Evolutionary conservation across 176 grass and related monocot species (phyloP).

Genomic region (Neostapfia colusana): DNA sequence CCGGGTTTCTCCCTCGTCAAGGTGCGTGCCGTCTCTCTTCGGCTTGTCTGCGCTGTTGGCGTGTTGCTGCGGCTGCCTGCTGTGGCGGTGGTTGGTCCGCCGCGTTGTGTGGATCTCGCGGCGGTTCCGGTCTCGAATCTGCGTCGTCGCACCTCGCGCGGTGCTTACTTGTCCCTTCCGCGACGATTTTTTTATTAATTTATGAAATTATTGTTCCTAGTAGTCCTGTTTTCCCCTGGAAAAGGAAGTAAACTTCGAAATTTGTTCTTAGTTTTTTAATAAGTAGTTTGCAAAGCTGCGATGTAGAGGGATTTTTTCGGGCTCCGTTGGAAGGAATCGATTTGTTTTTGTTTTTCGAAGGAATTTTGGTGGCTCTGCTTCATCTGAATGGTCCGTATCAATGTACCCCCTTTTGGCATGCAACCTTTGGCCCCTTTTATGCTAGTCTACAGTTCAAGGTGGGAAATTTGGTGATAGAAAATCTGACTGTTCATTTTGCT

Average conservation of each 20-base stretch:
- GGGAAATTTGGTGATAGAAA: conserved; percentile 37
- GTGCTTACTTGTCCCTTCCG: not conserved
- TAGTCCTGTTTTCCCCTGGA: not conserved
- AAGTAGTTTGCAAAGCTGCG: not conserved
- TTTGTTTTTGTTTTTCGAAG: not conserved
- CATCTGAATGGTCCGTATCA: not conserved
- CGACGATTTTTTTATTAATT: conserved; percentile 27
- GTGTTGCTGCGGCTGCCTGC: not conserved
- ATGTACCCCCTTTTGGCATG: not conserved
- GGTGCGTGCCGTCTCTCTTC: conserved; percentile 26
- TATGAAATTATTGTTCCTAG: not conserved
- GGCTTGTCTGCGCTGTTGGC: too few species aligned
- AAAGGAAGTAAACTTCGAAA: not conserved
- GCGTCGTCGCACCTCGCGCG: not conserved
- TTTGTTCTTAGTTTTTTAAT: not conserved
- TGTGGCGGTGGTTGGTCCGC: not conserved
- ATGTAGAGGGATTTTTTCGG: not conserved
- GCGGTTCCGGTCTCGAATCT: conserved; percentile 7
- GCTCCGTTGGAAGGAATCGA: not conserved
- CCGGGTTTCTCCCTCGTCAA: conserved; percentile 16
- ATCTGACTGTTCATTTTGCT: not conserved
- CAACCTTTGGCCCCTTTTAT: conserved; percentile 15
- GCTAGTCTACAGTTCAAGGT: conserved; percentile 9
- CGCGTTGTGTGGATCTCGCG: not conserved
- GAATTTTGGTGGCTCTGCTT: not conserved